phyloP scores from a whole-genome alignment of 495 filamentous ascomycete species.

The Podospora pseudocomata region DNA sequence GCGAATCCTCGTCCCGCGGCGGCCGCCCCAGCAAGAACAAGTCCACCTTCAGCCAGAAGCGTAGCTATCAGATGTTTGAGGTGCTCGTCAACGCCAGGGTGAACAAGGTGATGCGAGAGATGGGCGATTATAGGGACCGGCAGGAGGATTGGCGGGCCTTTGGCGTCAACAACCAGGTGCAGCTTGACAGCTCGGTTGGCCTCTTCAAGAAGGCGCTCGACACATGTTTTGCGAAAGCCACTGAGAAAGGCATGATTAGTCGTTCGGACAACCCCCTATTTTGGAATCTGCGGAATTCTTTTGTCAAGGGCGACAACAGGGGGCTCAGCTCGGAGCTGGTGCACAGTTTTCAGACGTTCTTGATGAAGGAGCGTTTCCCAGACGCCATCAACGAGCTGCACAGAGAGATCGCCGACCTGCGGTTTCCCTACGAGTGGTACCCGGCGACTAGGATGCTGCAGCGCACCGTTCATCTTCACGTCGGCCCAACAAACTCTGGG shows the following conservation, averaged over 20 bases:
- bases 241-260: constrained; percentile 25
- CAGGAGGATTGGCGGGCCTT: constrained; percentile 32
- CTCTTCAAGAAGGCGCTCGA: constrained; percentile 38
- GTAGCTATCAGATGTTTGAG: constrained; percentile 32
- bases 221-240: constrained; percentile 36
- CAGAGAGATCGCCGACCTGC: constrained; percentile 66
- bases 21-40: not conserved
- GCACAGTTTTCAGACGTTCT: constrained; percentile 57
- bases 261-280: constrained; percentile 48
- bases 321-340: constrained; percentile 56
- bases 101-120: constrained; percentile 9
- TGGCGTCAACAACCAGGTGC: constrained; percentile 27
- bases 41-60: constrained; percentile 5
- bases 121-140: constrained; percentile 16
- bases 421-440: constrained; percentile 88
- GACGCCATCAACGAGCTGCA: constrained; percentile 48
- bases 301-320: constrained; percentile 42
- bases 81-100: constrained; percentile 26
- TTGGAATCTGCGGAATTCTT: constrained; percentile 55
- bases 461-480: constrained; percentile 84
- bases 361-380: constrained; percentile 35
- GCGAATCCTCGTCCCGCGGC: not conserved
- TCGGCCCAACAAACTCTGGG: constrained; percentile 96
- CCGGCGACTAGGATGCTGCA: constrained; percentile 72
- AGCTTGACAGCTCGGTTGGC: constrained; percentile 33